These are phyloP conservation scores for Vitis rotundifolia DNA, from an alignment of 164 flowering plant species.

Conservation along the genomic window DNA sequence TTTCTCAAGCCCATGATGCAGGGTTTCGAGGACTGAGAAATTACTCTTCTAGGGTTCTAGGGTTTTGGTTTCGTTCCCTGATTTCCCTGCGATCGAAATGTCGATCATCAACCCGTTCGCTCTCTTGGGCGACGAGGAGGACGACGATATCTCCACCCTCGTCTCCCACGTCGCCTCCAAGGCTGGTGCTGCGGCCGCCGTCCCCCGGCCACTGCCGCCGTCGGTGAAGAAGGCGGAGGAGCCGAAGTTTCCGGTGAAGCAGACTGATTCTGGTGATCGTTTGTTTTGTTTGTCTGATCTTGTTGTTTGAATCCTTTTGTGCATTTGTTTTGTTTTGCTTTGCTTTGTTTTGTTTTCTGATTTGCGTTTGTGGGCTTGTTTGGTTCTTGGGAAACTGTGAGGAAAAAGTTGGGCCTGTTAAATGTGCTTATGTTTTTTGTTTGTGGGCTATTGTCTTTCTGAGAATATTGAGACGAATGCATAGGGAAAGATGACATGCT, in stretches of 20 bases:
- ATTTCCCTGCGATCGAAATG: slow-evolving; percentile 18
- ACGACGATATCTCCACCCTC: slow-evolving; percentile 23
- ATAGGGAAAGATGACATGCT: too few species aligned
- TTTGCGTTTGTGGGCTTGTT: not conserved
- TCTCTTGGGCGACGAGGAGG: slow-evolving; percentile 29
- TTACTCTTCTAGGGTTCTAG: too few species aligned
- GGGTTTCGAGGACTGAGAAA: too few species aligned
- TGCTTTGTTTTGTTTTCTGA: not conserved
- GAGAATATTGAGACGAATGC: too few species aligned
- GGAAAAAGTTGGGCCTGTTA: not conserved
- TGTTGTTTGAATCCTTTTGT: slow-evolving; percentile 5
- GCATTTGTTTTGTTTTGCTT: not conserved
- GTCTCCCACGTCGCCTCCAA: slow-evolving; percentile 20
- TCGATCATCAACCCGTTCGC: slow-evolving; percentile 24
- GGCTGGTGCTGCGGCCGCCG: not conserved
- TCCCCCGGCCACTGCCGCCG: not conserved
- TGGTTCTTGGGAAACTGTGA: not conserved
- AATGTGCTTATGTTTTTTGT: not conserved
- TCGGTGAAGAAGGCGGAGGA: slow-evolving; percentile 11
- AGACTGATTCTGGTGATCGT: slow-evolving; percentile 1
- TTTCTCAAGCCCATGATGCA: too few species aligned
- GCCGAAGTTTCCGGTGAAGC: not conserved
- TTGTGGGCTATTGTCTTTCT: too few species aligned
- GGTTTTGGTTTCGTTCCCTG: too few species aligned
- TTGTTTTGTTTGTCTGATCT: slow-evolving; percentile 13